Evolutionary conservation across 73 alveolate genomes (phyloP), one percentile per base, ranked within the genome.

Genomic region (Tetrahymena malaccensis): DNA sequence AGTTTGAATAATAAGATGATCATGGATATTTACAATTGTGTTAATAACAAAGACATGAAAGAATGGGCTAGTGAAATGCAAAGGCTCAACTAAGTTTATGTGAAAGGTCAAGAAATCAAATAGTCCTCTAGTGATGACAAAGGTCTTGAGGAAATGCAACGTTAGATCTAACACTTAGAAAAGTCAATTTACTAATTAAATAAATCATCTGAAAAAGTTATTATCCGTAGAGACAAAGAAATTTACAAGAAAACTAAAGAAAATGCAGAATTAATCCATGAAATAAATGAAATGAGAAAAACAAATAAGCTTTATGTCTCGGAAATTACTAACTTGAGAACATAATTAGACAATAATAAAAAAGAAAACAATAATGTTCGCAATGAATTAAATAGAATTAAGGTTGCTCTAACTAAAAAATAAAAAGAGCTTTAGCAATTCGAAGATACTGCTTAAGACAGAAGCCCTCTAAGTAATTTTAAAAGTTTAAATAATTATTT

Each of bases 111-210:
- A 85, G 98, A 98, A 38, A 97, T 98, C 55, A 98, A 98, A 40
- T 93, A 97, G 94, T 96, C 97, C 56, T 95, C 97, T 94, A 98
- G 98, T 93, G 99, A 98, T 96, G 99, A 98, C 12, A 98, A 98
- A 56, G 96, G 98, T 27, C 83, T 98, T 9, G 99, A 98, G 58
- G 99, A 98, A 94, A 96, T 98, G 94, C 98, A 98, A 95, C 96
- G 99, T 85, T 97, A 98, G 94, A 95, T 98, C 5, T 95, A 98
- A 43, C 98, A 98, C 93, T 96, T 98, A 98, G 98, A 98, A 94
- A 96, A 98, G 85, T 95, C 98, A 11, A 97, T 98, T 19, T 96
- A 98, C 22, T 84, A 96, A 34, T 95, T 98, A 93, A 98, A 97
- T 89, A 97, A 96, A 33, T 96, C 98, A 96, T 96, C 98, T 34